Evolutionary conservation across 306 rosid species (phyloP).

Genomic region (Pachyrhizus erosus): DNA sequence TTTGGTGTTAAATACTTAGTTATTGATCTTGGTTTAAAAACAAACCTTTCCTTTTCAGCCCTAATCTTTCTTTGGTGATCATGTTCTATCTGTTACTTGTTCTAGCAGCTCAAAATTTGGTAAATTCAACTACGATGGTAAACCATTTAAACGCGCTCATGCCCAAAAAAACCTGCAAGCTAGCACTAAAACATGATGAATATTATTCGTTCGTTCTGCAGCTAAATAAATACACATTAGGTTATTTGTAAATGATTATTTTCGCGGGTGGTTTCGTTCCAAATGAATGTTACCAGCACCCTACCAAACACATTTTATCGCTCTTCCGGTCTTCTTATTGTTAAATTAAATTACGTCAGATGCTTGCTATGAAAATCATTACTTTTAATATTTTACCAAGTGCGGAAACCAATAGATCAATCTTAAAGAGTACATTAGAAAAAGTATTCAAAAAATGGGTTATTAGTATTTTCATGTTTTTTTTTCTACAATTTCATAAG

Average conservation of each 20-base stretch:
- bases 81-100: neutral
- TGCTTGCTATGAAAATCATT: neutral
- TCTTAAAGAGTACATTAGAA: too few species aligned
- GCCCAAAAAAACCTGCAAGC: neutral
- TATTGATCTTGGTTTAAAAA: constrained; percentile 3
- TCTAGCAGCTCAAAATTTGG: constrained; percentile 12
- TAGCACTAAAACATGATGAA: neutral
- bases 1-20: constrained; percentile 4
- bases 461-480: too few species aligned
- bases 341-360: neutral
- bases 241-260: neutral
- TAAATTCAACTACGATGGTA: constrained; percentile 5
- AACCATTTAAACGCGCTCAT: constrained; percentile 26
- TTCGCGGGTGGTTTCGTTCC: too few species aligned
- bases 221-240: neutral
- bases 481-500: neutral
- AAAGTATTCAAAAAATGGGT: too few species aligned
- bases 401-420: neutral
- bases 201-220: neutral
- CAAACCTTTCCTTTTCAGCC: neutral
- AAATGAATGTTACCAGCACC: too few species aligned
- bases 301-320: neutral
- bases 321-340: neutral
- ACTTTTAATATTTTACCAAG: neutral
- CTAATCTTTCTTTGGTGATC: neutral